Evolutionary conservation across 305 asterid species (phyloP).

Genomic region (Fraxinus velutina): DNA sequence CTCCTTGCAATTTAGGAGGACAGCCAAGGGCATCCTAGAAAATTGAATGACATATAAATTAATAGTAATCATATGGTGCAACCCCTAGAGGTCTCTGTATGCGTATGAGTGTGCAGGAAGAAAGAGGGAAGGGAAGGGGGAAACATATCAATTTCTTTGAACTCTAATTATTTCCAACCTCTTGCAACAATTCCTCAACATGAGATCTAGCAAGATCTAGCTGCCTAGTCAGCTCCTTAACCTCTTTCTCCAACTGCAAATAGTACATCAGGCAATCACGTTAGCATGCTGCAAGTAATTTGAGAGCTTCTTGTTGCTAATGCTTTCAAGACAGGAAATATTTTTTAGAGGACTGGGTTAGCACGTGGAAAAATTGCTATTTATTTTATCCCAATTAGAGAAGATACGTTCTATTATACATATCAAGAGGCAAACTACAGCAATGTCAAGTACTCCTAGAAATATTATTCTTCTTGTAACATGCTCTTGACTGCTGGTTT

Average conservation of each 20-base stretch:
- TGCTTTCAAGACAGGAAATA: background rate
- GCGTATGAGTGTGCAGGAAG: background rate
- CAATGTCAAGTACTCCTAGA: background rate
- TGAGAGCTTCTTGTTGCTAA: background rate
- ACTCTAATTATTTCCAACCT: slow-evolving; percentile 32
- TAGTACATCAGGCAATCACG: slow-evolving; percentile 24
- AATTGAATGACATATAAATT: background rate
- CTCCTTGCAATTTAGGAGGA: background rate
- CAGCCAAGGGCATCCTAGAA: background rate
- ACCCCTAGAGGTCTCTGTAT: background rate
- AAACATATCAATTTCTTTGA: slow-evolving; percentile 10
- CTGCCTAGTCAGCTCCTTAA: slow-evolving; percentile 64
- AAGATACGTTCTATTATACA: background rate
- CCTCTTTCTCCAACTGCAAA: slow-evolving; percentile 87
- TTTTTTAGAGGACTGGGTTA: background rate
- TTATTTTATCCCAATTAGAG: background rate
- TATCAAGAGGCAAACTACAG: background rate
- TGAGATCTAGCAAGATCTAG: slow-evolving; percentile 59
- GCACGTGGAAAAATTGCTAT: background rate
- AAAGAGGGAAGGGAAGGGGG: background rate
- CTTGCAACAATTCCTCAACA: slow-evolving; percentile 48
- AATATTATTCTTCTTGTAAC: background rate
- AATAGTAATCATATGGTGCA: background rate
- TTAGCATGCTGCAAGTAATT: slow-evolving; percentile 11
- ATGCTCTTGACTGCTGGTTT: background rate